phyloP scores from a whole-genome alignment of 768 basidiomycete genomes.

The Imleria badia region DNA sequence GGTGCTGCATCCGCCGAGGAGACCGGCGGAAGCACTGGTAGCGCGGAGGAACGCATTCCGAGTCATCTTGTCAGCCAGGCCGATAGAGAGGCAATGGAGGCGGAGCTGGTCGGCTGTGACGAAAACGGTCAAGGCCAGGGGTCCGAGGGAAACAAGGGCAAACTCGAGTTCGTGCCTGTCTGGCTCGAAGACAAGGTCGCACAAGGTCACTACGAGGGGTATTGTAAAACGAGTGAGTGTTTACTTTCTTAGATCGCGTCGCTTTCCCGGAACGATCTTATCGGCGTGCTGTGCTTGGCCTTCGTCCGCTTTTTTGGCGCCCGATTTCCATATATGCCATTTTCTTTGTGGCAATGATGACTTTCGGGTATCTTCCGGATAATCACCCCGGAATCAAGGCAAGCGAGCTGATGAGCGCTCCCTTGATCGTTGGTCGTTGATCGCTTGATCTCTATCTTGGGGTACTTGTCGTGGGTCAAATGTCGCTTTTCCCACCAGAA shows the following conservation, averaged over 20 bases:
- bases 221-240: slow-evolving; percentile 92
- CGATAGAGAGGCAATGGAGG: slow-evolving; percentile 66
- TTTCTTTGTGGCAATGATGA: slow-evolving; percentile 1
- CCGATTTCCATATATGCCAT: slow-evolving; percentile 13
- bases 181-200: slow-evolving; percentile 90
- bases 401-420: neutral
- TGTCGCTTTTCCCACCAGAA: neutral
- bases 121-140: slow-evolving; percentile 46
- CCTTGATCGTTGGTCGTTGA: neutral
- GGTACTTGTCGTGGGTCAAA: too few species aligned
- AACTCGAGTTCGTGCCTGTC: slow-evolving; percentile 80
- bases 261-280: slow-evolving; percentile 2
- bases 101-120: slow-evolving; percentile 59
- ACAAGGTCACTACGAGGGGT: slow-evolving; percentile 94
- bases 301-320: slow-evolving; percentile 3
- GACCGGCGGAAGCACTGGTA: slow-evolving; percentile 4
- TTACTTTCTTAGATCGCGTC: neutral
- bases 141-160: slow-evolving; percentile 42
- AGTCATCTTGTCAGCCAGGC: slow-evolving; percentile 51
- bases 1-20: slow-evolving; percentile 29
- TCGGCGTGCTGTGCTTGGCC: neutral
- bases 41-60: slow-evolving; percentile 41
- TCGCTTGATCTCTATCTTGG: slow-evolving; percentile 10
- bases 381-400: neutral
- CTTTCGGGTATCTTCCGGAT: slow-evolving; percentile 2